Evolutionary conservation across 495 filamentous ascomycete species (phyloP).

Genomic region (Bombardia bombarda): DNA sequence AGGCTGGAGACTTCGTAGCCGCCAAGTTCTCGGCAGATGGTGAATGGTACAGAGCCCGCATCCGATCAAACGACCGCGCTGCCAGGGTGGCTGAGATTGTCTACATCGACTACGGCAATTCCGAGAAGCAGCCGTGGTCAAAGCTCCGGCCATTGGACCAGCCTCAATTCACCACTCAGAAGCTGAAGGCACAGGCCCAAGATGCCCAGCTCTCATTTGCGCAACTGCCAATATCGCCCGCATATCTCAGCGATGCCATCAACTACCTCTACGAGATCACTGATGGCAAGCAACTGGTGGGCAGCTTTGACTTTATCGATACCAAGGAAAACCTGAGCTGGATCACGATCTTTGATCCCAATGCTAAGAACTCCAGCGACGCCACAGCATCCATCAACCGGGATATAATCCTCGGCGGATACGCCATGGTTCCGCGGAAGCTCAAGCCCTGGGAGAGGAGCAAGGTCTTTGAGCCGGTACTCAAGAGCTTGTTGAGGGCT

Average conservation of each 20-base stretch:
- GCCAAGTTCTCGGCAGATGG: conserved; percentile 81
- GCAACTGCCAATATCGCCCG: conserved; percentile 67
- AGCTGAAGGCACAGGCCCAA: conserved; percentile 75
- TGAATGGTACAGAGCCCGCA: conserved; percentile 88
- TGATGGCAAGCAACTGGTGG: conserved; percentile 65
- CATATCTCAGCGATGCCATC: conserved; percentile 76
- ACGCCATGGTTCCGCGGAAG: conserved; percentile 85
- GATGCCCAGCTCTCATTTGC: conserved; percentile 85
- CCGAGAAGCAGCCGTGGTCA: conserved; percentile 76
- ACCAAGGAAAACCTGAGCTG: conserved; percentile 67
- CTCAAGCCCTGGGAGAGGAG: conserved; percentile 78
- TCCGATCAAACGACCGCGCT: conserved; percentile 86
- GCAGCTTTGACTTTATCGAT: conserved; percentile 76
- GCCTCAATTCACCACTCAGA: conserved; percentile 67
- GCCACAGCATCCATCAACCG: conserved; percentile 70
- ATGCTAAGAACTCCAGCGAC: conserved; percentile 37
- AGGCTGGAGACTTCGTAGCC: conserved; percentile 83
- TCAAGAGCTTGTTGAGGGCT: conserved; percentile 57
- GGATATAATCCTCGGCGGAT: conserved; percentile 71
- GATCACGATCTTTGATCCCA: conserved; percentile 80
- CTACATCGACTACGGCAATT: conserved; percentile 96
- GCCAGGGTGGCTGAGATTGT: conserved; percentile 80
- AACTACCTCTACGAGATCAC: conserved; percentile 61
- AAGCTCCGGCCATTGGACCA: conserved; percentile 69
- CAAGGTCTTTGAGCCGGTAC: conserved; percentile 55